These are phyloP conservation scores for Lasiosphaeria hispida DNA, from an alignment of 495 filamentous ascomycete genomes.

Conservation along the genomic window DNA sequence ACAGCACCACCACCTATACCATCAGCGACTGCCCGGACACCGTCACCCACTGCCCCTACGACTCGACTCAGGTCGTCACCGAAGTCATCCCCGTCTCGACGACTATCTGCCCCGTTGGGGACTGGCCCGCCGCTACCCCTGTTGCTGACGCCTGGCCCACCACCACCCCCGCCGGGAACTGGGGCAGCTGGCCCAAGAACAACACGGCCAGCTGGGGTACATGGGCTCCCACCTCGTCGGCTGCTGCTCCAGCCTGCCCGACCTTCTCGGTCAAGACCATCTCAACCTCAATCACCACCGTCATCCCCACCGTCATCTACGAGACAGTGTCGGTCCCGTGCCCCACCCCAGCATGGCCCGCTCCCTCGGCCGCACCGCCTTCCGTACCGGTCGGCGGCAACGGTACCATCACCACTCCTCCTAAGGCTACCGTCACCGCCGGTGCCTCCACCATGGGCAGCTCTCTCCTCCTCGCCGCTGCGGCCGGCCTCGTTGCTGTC, in stretches of 20 bases:
- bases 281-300: slow-evolving; percentile 44
- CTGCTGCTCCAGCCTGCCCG: slow-evolving; percentile 32
- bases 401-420: slow-evolving; percentile 34
- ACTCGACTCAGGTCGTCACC: slow-evolving; percentile 39
- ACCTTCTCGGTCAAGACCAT: slow-evolving; percentile 41
- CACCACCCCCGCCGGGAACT: slow-evolving; percentile 12
- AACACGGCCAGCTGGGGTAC: slow-evolving; percentile 28
- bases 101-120: slow-evolving; percentile 35
- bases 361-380: slow-evolving; percentile 31
- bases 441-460: slow-evolving; percentile 45
- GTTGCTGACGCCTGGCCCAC: slow-evolving; percentile 17
- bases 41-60: slow-evolving; percentile 59
- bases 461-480: slow-evolving; percentile 47
- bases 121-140: slow-evolving; percentile 13
- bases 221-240: slow-evolving; percentile 18
- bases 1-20: slow-evolving; percentile 54
- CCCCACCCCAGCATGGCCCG: slow-evolving; percentile 25
- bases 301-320: slow-evolving; percentile 55
- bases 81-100: slow-evolving; percentile 34
- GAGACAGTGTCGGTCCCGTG: slow-evolving; percentile 45
- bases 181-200: slow-evolving; percentile 13
- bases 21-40: slow-evolving; percentile 60
- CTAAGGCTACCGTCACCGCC: slow-evolving; percentile 41
- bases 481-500: slow-evolving; percentile 50
- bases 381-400: slow-evolving; percentile 23